Base-by-base conservation (phyloP, 2,329 filamentous ascomycete genomes). In the Xylaria digitata region DNA sequence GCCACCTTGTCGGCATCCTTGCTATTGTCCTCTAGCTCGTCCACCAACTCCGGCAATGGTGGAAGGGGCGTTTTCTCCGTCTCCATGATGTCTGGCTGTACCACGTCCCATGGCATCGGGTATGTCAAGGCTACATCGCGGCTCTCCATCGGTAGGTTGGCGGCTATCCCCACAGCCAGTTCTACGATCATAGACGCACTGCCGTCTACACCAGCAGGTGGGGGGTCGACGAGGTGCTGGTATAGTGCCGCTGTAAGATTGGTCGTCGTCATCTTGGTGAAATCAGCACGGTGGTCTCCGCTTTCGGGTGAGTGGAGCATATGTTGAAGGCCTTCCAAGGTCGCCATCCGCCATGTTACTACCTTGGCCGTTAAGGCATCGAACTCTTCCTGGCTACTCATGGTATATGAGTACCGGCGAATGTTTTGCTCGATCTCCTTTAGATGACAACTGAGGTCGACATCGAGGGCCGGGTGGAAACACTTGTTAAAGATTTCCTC, bases 161-260 rank as follows among this genome's bases (percentile, higher is more conserved):
- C 87, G 0, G 92, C 89, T 70, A 99, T 94, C 67, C 90, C 91
- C 34, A 98, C 87, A 0, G 94, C 93, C 57, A 98, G 86, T 80
- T 97, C 94, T 61, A 97, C 87, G 77, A 99, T 98, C 89, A 96
- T 97, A 61, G 90, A 90, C 1, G 94, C 92, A 69, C 93, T 94
- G 58, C 93, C 94, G 71, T 95, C 90, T n/a, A 98, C 86, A 8
- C 94, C 94, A 1, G 89, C 81, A 0, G 93, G 92, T 0, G 92
- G 87, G 1, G 94, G 93, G 11, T 92, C 91, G 63, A 88, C 86
- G 55, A 98, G 84, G 75, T 92, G 89, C 75, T 91, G 88, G 67
- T 90, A 89, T 40, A 99, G 81, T 34, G 86, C 89, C 4, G 86
- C 88, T 1, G 89, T 90, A 63, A 95, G 83, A 71, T 89, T 89